Base-by-base conservation (phyloP, 441 rosid genomes). In the Adansonia madagascariensis region DNA sequence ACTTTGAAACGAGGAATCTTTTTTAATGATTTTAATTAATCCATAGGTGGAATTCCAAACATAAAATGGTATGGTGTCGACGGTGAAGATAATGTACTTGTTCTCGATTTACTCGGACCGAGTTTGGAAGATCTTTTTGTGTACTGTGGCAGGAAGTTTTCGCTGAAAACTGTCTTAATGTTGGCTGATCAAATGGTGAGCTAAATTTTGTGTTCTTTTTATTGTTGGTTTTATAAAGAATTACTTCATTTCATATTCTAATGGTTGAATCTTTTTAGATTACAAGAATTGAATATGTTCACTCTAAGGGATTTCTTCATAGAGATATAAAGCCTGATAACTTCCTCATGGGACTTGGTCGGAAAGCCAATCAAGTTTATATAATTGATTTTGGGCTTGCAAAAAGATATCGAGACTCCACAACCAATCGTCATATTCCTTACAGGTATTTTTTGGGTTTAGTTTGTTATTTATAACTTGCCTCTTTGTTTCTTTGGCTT, bases 321-420 rank as follows among this genome's bases (percentile, higher is more conserved):
- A 90, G 98, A 86, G 98, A 93, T 79, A 92, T 95, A 41, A 93
- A 93, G 72, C 98, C 98, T 1, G 98, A 93, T 86, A 93, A 95
- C 88, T 95, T 91, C 53, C 94, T 95, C 66, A 95, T 95, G 98
- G 98, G 98, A 60, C 89, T 93, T 44, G 96, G 96, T 12, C 88
- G 94, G 14, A 93, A 92, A 86, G 99, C 99, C 39, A 92, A 91
- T 85, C 98, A 95, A 90, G 95, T 91, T 68, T 88, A 89, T 75
- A 74, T 89, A 43, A 91, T 91, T 62, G 92, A 91, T 83, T 91
- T 87, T 80, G 93, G 95, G 76, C 93, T 89, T 81, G 93, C 95
- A 60, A 91, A 91, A 83, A 86, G 93, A 84, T 91, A 91, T 62
- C 86, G 91, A 18, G 95, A 89, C 73, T 80, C 95, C 73, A 75